phyloP scores from a whole-genome alignment of 1,284 basidiomycete genomes.

The Clitocybe nebularis region DNA sequence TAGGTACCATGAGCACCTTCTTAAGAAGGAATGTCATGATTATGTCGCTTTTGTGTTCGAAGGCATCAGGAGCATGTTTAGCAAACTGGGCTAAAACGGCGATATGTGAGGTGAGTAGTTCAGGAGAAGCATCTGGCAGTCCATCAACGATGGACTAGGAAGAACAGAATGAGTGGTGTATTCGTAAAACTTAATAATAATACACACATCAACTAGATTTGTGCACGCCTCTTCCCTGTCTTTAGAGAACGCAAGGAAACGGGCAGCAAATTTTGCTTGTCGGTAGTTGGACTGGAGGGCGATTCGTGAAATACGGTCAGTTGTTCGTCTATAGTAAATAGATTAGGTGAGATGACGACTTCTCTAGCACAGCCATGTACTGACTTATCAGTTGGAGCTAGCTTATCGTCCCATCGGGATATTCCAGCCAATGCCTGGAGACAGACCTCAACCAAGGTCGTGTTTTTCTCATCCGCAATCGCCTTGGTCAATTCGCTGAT shows the following conservation, averaged over 20 bases:
- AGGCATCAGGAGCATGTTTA: slow-evolving; percentile 63
- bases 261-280: slow-evolving; percentile 87
- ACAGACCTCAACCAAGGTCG: slow-evolving; percentile 59
- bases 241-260: slow-evolving; percentile 65
- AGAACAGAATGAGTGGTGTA: not conserved
- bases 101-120: slow-evolving; percentile 63
- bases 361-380: slow-evolving; percentile 23
- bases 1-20: slow-evolving; percentile 62
- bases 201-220: slow-evolving; percentile 63
- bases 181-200: not conserved
- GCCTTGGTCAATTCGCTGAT: slow-evolving; percentile 71
- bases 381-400: slow-evolving; percentile 66
- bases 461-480: slow-evolving; percentile 58
- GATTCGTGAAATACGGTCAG: slow-evolving; percentile 64
- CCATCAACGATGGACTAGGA: slow-evolving; percentile 48
- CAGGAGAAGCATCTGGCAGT: slow-evolving; percentile 48
- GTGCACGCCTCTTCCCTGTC: slow-evolving; percentile 48
- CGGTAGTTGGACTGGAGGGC: slow-evolving; percentile 59
- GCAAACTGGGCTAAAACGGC: slow-evolving; percentile 77
- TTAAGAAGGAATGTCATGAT: slow-evolving; percentile 74
- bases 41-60: slow-evolving; percentile 74
- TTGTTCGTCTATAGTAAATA: slow-evolving; percentile 44
- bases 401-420: slow-evolving; percentile 52
- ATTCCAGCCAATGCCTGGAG: slow-evolving; percentile 76
- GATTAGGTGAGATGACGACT: not conserved